These are phyloP conservation scores for Triadica sebifera DNA, from an alignment of 345 rosid genomes.

Conservation along the genomic window DNA sequence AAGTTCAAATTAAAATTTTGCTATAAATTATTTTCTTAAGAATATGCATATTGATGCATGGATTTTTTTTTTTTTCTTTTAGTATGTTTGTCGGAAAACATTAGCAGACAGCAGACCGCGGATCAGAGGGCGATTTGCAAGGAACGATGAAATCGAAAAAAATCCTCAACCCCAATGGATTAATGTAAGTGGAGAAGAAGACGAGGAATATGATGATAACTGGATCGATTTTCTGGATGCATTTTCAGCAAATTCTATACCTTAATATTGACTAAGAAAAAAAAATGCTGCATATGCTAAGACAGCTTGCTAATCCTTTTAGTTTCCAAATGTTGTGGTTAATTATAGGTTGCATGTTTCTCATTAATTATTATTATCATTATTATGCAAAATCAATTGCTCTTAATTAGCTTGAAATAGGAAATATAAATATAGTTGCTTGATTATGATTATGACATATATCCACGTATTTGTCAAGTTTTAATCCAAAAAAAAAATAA, in stretches of 20 bases:
- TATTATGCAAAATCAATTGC: conserved; percentile 3
- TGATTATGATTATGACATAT: background rate
- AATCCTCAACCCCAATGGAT: conserved; percentile 45
- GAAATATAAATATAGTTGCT: conserved; percentile 23
- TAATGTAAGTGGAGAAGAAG: conserved; percentile 38
- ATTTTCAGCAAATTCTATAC: conserved; percentile 47
- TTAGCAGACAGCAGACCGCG: conserved; percentile 96
- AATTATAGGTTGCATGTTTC: conserved; percentile 9
- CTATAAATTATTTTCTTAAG: background rate
- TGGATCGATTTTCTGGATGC: conserved; percentile 70
- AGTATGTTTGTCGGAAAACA: conserved; percentile 96
- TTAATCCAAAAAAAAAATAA: no score
- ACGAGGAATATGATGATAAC: conserved; percentile 57
- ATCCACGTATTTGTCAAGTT: background rate
- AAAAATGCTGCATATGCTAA: background rate
- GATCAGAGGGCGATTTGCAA: conserved; percentile 86
- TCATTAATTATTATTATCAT: background rate
- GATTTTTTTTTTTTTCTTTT: background rate
- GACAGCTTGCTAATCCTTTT: background rate
- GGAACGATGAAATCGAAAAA: conserved; percentile 71
- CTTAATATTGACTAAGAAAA: conserved; percentile 20
- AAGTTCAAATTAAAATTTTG: background rate
- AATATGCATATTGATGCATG: background rate
- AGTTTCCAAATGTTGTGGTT: background rate
- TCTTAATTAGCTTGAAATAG: conserved; percentile 19